These are phyloP conservation scores for Solanum aculeatissimum DNA, from an alignment of 305 asterid species.

Conservation along the genomic window DNA sequence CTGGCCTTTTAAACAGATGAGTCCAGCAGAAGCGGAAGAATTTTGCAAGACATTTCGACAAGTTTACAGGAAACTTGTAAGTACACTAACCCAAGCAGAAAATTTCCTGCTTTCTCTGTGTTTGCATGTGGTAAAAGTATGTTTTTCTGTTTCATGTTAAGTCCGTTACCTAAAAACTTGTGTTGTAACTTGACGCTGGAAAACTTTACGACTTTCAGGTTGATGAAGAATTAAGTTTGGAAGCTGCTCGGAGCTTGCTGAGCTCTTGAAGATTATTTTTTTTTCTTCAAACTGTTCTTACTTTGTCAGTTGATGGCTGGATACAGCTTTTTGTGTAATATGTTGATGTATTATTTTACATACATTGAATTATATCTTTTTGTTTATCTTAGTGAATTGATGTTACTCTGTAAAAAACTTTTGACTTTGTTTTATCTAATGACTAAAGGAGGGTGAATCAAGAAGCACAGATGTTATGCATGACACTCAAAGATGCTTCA, in stretches of 20 bases:
- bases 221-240: constrained; percentile 55
- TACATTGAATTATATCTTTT: neutral
- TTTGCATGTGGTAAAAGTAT: neutral
- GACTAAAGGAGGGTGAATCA: neutral
- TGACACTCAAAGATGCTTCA: neutral
- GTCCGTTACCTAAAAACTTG: neutral
- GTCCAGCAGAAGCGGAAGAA: constrained; percentile 64
- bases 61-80: constrained; percentile 67
- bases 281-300: neutral
- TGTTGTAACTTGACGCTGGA: neutral
- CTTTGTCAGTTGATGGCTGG: neutral
- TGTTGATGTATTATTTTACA: neutral
- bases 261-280: constrained; percentile 15
- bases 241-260: constrained; percentile 53
- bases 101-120: neutral
- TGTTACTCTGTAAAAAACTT: neutral
- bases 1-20: constrained; percentile 43
- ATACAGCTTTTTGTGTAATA: neutral
- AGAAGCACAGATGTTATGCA: neutral
- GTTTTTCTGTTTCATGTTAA: neutral
- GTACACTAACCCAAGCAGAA: constrained; percentile 4
- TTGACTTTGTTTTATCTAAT: neutral
- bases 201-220: constrained; percentile 37
- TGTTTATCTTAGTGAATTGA: neutral
- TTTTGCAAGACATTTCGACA: constrained; percentile 72